Evolutionary conservation across 306 rosid genomes (phyloP), one percentile per base, ranked within the genome.

Genomic region (Pterocarpus macrocarpus): DNA sequence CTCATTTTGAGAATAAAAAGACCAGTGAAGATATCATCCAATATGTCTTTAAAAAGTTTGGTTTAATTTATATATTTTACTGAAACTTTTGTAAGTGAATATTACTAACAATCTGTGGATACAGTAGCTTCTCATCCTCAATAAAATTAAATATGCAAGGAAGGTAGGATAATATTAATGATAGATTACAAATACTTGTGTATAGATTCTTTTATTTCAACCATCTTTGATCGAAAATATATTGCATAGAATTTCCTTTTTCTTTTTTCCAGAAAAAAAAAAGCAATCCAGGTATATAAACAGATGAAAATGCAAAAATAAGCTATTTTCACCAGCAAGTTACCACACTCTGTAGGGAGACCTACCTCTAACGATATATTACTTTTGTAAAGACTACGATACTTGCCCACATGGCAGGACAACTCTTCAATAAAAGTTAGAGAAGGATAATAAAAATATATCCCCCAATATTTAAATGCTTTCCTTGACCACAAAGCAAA

Each of bases 31-130:
- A 34, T 50, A 76, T 47, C 32, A 16, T 76, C 33, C 35, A 55
- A 77, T 6, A 50, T 33, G 39, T 68, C 36, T 50, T 50, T 67
- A 22, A 78, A 34, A 17, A 56, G 55, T 50, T 73, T 66, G 28
- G 28, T 49, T 45, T 43, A n/a, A 35, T 72, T 28, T 14, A 53
- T 32, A 10, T n/a, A n/a, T 32, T 47, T 8, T 4, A 16, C 61
- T 52, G 32, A 45, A 15, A 43, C 8, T 65, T 35, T 55, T 57
- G 56, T 43, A 15, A 55, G 17, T 16, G 7, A 55, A 72, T 17
- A 11, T 38, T 36, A 45, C 35, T 39, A 56, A 34, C 1, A 15
- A 36, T 12, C 17, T 38, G 7, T 35, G 17, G 73, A 64, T 36
- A 32, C 2, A 28, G 78, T 41, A 71, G 2, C 49, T 39, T 33